phyloP scores from a whole-genome alignment of 2,329 filamentous ascomycete species.

The Diaporthe sp. region DNA sequence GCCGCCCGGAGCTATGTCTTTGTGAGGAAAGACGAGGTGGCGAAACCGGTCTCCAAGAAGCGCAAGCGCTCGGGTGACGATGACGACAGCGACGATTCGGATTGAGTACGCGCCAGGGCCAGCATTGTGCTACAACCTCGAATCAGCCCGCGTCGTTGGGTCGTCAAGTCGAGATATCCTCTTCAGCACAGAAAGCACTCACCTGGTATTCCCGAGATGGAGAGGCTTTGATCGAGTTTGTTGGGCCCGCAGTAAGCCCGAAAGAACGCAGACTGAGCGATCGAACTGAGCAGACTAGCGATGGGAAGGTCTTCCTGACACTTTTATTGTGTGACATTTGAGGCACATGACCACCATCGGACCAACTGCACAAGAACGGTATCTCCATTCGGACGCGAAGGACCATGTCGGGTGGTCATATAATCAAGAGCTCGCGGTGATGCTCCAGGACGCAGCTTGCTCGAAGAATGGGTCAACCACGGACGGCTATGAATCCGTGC shows the following conservation, averaged over 20 bases:
- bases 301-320: not conserved
- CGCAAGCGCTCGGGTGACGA: slow-evolving; percentile 45
- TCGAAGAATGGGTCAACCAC: not conserved
- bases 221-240: too few species aligned
- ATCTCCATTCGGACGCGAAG: not conserved
- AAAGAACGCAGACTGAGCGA: not conserved
- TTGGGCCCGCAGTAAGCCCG: not conserved
- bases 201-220: not conserved
- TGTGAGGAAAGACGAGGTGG: slow-evolving; percentile 65
- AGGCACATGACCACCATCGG: not conserved
- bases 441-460: not conserved
- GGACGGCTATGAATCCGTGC: too few species aligned
- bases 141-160: not conserved
- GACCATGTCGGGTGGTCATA: not conserved
- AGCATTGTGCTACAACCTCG: not conserved
- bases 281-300: not conserved
- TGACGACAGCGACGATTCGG: slow-evolving; percentile 42
- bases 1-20: slow-evolving; percentile 71
- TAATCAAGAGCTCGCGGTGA: not conserved
- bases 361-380: not conserved
- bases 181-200: not conserved
- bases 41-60: slow-evolving; percentile 41
- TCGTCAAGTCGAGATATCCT: not conserved
- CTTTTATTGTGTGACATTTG: not conserved
- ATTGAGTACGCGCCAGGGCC: slow-evolving; percentile 37